Evolutionary conservation across 2,329 filamentous ascomycete genomes (phyloP), one percentile per base, ranked within the genome.

Genomic region (Monosporascus ibericus): DNA sequence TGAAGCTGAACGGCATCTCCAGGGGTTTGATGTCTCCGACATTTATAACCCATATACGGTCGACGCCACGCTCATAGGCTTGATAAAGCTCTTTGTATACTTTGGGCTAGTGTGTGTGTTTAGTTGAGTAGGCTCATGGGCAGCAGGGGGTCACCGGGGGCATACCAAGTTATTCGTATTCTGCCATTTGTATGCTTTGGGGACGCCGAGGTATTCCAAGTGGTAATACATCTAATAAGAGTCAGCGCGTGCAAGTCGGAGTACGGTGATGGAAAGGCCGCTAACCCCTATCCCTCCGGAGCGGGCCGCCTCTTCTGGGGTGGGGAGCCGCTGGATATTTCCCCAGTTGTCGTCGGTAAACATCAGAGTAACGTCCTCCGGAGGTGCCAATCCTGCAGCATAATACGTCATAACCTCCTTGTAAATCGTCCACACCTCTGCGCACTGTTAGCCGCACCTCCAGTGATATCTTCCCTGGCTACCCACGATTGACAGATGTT

Each of bases 301-400:
- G 11, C 85, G 71, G n/a, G 69, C 66, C 3, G 76, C 82, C 69
- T 88, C 85, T 54, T 81, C 78, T 1, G 68, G 71, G 17, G 82
- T 66, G 5, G 85, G 85, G 30, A 88, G 70, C 22, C 85, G 73
- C 27, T 83, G 75, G 25, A 85, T 76, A 64, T 86, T 84, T 11
- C 84, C 84, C 74, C 76, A 86, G 68, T 87, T 88, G 68, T 88
- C 85, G 63, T 88, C 85, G 0, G 83, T 76, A 79, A 84, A 88
- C 5, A 88, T 73, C 24, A 88, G 71, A 2, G 82, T 88, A 27
- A 88, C 79, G 60, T 86, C 79, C 38, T 88, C 84, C 0, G 85
- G 83, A 2, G 75, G 71, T 50, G 58, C 36, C 5, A 62, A 54
- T 3, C 54, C 54, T 15, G 54, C 58, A 1, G 60, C 54, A 37